Percentiles rank a stretch among this genome's conserved stretches.
Conservation (phyloP, 2,329 filamentous ascomycete species). For the Xylariaceae sp. region DNA sequence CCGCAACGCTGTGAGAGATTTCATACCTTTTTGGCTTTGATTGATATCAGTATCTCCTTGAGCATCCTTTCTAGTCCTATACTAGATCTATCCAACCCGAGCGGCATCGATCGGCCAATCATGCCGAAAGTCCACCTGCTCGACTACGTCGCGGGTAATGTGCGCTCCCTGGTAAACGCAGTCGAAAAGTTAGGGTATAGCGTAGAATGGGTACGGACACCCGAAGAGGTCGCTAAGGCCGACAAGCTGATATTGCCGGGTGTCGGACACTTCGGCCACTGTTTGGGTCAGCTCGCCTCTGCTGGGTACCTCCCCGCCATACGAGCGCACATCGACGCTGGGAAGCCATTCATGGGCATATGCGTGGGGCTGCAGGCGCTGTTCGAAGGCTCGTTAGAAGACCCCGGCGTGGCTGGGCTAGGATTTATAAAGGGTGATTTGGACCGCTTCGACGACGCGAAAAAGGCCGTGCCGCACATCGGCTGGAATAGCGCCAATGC, state of each 20-base stretch:
- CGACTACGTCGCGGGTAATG: constrained; percentile 94
- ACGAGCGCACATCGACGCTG: constrained; percentile 78
- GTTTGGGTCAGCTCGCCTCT: constrained; percentile 79
- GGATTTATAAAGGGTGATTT: constrained; percentile 75
- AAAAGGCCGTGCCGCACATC: constrained; percentile 97
- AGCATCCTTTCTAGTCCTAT: no score
- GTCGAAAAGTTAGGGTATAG: constrained; percentile 94
- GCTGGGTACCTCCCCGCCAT: constrained; percentile 87
- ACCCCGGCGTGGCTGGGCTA: constrained; percentile 73
- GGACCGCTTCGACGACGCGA: constrained; percentile 74
- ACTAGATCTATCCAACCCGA: not conserved
- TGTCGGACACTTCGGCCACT: constrained; percentile 97
- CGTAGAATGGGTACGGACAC: constrained; percentile 88
- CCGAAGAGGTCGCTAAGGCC: constrained; percentile 82
- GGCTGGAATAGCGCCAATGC: constrained; percentile 94
- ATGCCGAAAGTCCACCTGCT: constrained; percentile 81
- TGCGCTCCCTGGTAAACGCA: constrained; percentile 94
- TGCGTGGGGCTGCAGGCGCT: constrained; percentile 93
- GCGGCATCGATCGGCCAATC: constrained; percentile 35
- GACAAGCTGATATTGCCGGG: constrained; percentile 96
- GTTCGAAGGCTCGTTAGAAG: constrained; percentile 85
- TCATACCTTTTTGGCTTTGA: no score
- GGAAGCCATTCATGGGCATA: constrained; percentile 98
- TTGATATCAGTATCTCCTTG: no score
- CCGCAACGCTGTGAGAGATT: no score